phyloP scores from a whole-genome alignment of 129 eudicot genomes.

The Apium graveolens region DNA sequence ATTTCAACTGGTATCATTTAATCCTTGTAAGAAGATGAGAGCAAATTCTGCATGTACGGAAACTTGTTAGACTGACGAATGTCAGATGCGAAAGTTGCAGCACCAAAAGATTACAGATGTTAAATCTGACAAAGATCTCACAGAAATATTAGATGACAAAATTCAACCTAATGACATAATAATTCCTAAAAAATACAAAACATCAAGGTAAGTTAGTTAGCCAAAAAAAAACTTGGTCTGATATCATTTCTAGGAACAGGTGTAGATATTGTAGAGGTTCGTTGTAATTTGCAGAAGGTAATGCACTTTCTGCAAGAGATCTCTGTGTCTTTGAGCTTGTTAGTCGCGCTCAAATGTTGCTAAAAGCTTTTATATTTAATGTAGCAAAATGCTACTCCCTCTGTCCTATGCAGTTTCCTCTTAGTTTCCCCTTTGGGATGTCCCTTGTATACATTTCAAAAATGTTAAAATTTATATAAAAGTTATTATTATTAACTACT shows the following conservation, averaged over 20 bases:
- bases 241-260: not conserved
- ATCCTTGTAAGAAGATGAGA: not conserved
- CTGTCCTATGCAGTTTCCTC: no score
- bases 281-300: constrained; percentile 14
- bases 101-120: no score
- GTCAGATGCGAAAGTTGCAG: not conserved
- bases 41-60: not conserved
- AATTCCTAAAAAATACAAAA: not conserved
- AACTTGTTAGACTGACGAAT: not conserved
- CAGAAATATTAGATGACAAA: not conserved
- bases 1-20: no score
- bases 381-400: no score
- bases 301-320: constrained; percentile 21
- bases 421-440: no score
- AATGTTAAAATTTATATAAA: no score
- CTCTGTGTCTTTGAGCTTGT: constrained; percentile 29
- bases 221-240: constrained; percentile 10
- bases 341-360: not conserved
- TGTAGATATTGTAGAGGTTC: constrained; percentile 11
- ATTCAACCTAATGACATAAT: not conserved
- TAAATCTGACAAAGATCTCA: not conserved
- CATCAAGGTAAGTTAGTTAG: no score
- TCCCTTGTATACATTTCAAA: no score
- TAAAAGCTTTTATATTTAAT: constrained; percentile 20
- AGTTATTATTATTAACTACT: no score